These are phyloP conservation scores for Phyllostachys edulis DNA, from an alignment of 176 grass and related monocot species.

Conservation along the genomic window DNA sequence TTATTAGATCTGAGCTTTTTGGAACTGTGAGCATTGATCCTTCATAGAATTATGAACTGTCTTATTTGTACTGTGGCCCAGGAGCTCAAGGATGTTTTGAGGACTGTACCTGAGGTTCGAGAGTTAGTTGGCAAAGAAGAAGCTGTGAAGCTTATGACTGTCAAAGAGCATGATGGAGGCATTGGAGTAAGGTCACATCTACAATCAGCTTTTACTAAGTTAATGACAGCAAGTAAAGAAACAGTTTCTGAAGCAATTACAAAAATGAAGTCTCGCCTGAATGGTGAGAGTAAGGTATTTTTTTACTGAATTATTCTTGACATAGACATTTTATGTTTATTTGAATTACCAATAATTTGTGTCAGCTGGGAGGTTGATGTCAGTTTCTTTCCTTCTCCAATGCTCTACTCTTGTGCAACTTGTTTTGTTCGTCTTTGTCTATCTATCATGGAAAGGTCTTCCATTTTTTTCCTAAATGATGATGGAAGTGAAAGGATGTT, in stretches of 20 bases:
- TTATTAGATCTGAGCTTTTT: neutral
- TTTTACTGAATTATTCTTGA: neutral
- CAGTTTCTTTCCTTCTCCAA: neutral
- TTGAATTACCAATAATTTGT: neutral
- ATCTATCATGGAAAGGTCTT: neutral
- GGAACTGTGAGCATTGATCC: neutral
- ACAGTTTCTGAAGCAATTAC: constrained; percentile 54
- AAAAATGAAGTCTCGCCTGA: constrained; percentile 61
- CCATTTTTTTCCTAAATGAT: neutral
- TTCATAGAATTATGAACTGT: neutral
- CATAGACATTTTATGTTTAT: neutral
- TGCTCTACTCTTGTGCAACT: neutral
- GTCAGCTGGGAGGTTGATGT: neutral
- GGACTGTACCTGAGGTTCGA: constrained; percentile 68
- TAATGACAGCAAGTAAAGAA: constrained; percentile 69
- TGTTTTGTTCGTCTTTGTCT: neutral
- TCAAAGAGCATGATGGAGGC: constrained; percentile 48
- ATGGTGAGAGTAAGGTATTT: constrained; percentile 63
- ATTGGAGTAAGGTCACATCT: constrained; percentile 50
- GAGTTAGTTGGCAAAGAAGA: constrained; percentile 63
- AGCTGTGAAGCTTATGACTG: constrained; percentile 40
- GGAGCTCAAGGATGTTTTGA: constrained; percentile 85
- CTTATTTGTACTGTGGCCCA: constrained; percentile 35
- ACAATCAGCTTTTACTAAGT: constrained; percentile 70
- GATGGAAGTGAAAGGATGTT: neutral